Base-by-base conservation (phyloP, 192 early-diverging fungal genomes). In the Coemansia sp. region DNA sequence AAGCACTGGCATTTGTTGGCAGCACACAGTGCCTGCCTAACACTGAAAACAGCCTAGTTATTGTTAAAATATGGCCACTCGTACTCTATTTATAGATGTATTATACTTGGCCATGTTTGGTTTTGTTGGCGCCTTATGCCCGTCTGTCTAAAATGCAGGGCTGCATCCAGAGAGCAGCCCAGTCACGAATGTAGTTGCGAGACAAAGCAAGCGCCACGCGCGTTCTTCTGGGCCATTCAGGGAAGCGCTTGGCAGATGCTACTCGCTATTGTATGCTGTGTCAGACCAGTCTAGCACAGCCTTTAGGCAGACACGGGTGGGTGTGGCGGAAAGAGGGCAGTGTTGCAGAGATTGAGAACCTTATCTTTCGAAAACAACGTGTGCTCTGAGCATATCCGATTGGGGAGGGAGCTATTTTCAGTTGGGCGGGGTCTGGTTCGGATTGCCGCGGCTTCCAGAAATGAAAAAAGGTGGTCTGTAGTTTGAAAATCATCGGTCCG, bases 361-460 rank as follows among this genome's bases (percentile, higher is more conserved):
- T 50, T 50, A 50, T 50, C 46, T 50, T 22, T 50, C 6, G 46
- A 14, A 11, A 50, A 43, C 9, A 50, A 43, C 21, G 26, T 50
- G 6, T 50, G 27, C 19, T 27, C 46, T 2, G 43, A 46, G 12
- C 24, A 14, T 29, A 29, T 50, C 46, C 46, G 46, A 50, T 50
- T 50, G 24, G 46, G 19, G 12, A 24, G 15, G 24, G 11, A 27
- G 46, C 46, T 5, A 9, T 15, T 43, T 50, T 50, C 26, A 5
- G 26, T 50, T 50, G 46, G 46, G 26, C 22, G 46, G 15, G 15
- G 46, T 24, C 46, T 4, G 46, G 46, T 50, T 50, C 46, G 46
- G 46, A 50, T 50, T 50, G 46, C 46, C 46, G 26, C 26, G 24
- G 46, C 46, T 50, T 50, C 26, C 46, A 27, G 46, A 50, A 50